Conservation (phyloP, 2,329 filamentous ascomycete genomes). For the Aphanoascus verrucosus region DNA sequence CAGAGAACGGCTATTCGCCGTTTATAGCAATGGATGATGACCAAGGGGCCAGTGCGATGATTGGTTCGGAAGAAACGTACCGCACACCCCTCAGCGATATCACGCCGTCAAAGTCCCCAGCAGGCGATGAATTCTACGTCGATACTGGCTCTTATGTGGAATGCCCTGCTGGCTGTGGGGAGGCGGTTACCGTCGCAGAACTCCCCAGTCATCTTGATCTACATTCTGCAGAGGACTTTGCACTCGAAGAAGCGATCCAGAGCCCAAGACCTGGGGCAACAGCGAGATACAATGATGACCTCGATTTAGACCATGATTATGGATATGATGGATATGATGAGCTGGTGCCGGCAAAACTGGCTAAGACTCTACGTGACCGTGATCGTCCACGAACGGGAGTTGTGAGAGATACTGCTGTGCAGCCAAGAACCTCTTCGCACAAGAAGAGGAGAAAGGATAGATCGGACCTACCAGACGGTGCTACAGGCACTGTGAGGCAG, state of each 20-base stretch:
- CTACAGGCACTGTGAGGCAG: neutral
- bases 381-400: constrained; percentile 25
- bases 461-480: neutral
- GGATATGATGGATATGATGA: constrained; percentile 14
- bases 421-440: constrained; percentile 9
- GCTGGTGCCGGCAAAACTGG: constrained; percentile 17
- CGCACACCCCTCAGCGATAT: neutral
- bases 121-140: constrained; percentile 15
- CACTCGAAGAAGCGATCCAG: constrained; percentile 30
- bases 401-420: constrained; percentile 24
- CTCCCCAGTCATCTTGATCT: constrained; percentile 51
- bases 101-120: neutral
- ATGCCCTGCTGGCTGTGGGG: constrained; percentile 51
- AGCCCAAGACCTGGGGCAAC: neutral
- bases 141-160: constrained; percentile 34
- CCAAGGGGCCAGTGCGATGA: neutral
- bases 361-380: constrained; percentile 20
- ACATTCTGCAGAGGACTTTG: constrained; percentile 43
- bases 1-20: constrained; percentile 27
- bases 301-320: constrained; percentile 9
- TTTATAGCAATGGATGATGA: constrained; percentile 20
- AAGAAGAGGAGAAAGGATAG: constrained; percentile 17
- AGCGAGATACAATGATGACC: neutral
- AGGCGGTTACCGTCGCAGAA: constrained; percentile 44
- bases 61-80: neutral